Conservation (phyloP, 306 rosid species). For the Medicago truncatula region MtrunA17r5.0-ANR NC_053045.1:328501-329000, state of each 20-base stretch:
- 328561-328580: slow-evolving; percentile 97
- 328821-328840: slow-evolving; percentile 38
- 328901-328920: slow-evolving; percentile 25
- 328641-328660: slow-evolving; percentile 92
- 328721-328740: slow-evolving; percentile 99
- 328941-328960: slow-evolving; percentile 2
- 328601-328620: slow-evolving; percentile 96
- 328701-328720: slow-evolving; percentile 97
- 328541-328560: slow-evolving; percentile 69
- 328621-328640: slow-evolving; percentile 98
- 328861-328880: slow-evolving; percentile 1
- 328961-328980: slow-evolving; percentile 17
- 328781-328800: slow-evolving; percentile 32
- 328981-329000: slow-evolving; percentile 15
- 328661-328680: slow-evolving; percentile 92
- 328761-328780: slow-evolving; percentile 48
- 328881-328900: slow-evolving; percentile 25
- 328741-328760: slow-evolving; percentile 89
- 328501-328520: slow-evolving; percentile 97
- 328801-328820: slow-evolving; percentile 7
- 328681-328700: slow-evolving; percentile 99
- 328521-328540: slow-evolving; percentile 95
- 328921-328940: neutral
- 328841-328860: slow-evolving; percentile 53
- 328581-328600: slow-evolving; percentile 88